Base-by-base conservation (phyloP, 768 basidiomycete genomes). In the Hygrocybe coccinea region DNA sequence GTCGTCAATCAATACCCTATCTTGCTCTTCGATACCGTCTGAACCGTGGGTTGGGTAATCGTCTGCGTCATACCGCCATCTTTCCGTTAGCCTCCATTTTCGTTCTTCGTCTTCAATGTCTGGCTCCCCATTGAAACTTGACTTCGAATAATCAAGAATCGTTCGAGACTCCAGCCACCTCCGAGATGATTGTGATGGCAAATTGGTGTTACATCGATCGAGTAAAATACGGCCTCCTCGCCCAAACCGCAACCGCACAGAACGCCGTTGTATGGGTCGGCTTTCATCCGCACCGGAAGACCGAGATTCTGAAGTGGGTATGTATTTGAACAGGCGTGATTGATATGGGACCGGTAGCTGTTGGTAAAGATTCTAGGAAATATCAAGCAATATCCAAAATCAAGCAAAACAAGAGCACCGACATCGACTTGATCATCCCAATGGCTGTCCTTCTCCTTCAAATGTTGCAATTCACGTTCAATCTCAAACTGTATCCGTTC, bases 401-500 rank as follows among this genome's bases (percentile, higher is more conserved):
- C 14, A 46, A 33, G 2, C 11, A 9, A 45, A 17, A 52, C 19
- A 21, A 44, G 35, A 54, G 50, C 2, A 69, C 80, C 66, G 65
- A 91, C 89, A 70, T 97, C 94, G 59, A 91, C 78, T 51, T 78
- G 75, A 65, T 97, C 94, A 61, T 95, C 94, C 86, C 91, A 95
- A 49, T 83, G 79, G 48, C 85, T 79, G 62, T 94, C 89, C 47
- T 77, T 69, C 48, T 93, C 88, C 65, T 85, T 87, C 67, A 86
- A 84, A 48, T 74, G 74, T 22, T 68, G 74, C 65, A 87, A 69
- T 44, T 80, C 76, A n/a, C 75, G 75, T 64, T 86, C 89, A 66
- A 87, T 79, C 65, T 79, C 78, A 45, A 76, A 77, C 55, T 74
- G 78, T 58, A 92, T 86, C 10, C 76, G 70, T 1, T 75, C 74